Evolutionary conservation across 139 green algal species (phyloP).

Genomic region (Axilococcus clingmanii): DNA sequence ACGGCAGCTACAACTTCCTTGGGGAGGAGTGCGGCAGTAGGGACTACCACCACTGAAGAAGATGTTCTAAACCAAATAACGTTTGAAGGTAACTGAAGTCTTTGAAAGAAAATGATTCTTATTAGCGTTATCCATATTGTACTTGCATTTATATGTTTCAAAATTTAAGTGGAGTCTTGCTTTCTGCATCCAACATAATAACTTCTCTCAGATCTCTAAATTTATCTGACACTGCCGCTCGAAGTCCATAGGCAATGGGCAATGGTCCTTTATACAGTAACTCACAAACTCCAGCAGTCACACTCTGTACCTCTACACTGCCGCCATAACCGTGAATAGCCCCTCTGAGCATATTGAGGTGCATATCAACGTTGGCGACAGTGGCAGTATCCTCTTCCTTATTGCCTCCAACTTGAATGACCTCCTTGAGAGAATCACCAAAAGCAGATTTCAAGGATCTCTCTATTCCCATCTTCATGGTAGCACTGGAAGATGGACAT

Average conservation of each 20-base stretch:
- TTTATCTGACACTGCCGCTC: conserved; percentile 62
- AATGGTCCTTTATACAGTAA: conserved; percentile 1
- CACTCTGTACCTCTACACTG: conserved; percentile 55
- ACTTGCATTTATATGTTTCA: too few relatives aligned
- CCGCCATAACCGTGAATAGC: conserved; percentile 69
- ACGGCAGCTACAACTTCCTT: too few relatives aligned
- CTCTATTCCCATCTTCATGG: conserved; percentile 95
- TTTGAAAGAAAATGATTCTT: too few relatives aligned
- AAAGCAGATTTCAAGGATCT: conserved; percentile 42
- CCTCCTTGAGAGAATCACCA: conserved; percentile 31
- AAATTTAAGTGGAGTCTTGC: conserved; percentile 13
- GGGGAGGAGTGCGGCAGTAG: too few relatives aligned
- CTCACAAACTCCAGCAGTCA: background rate
- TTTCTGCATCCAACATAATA: conserved; percentile 25
- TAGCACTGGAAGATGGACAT: conserved; percentile 69
- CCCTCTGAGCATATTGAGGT: conserved; percentile 74
- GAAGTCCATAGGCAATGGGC: conserved; percentile 28
- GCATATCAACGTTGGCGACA: conserved; percentile 47
- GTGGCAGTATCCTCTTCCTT: conserved; percentile 29
- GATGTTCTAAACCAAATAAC: too few relatives aligned
- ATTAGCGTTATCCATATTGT: too few relatives aligned
- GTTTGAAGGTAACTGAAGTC: too few relatives aligned
- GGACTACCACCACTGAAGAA: too few relatives aligned
- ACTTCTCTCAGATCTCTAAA: conserved; percentile 66
- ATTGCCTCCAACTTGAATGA: conserved; percentile 22